Base-by-base conservation (phyloP, 768 basidiomycete genomes). In the Trametes maxima region DNA sequence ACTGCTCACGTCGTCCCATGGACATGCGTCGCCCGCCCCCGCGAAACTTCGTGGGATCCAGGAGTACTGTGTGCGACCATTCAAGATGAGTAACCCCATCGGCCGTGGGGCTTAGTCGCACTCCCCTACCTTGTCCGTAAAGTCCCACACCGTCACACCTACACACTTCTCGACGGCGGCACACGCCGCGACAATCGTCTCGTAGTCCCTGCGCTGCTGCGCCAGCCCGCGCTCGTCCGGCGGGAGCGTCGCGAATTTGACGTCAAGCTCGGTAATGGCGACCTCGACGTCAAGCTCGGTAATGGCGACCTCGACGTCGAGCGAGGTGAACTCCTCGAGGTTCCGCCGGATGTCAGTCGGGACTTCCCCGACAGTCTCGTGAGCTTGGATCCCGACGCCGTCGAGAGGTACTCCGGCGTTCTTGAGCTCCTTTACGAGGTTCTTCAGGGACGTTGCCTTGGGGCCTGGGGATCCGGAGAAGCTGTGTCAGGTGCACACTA, bases 241-340 rank as follows among this genome's bases (percentile, higher is more conserved):
- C 10, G 84, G 85, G 6, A 83, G 73, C 5, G 77, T 78, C 75
- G 84, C 82, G 57, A 63, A 59, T 44, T 84, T 77, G 64, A 84
- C 82, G 68, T 88, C 87, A 44, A 89, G 78, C 68, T 88, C 87
- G 1, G 87, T 89, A 62, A 88, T 80, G 13, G 86, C 86, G n/a
- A 87, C 82, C 63, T 88, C 86, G 45, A 88, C 75, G 44, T 87
- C 86, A n/a, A 89, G 78, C 68, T 88, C 87, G 1, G 87, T 89
- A 62, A 88, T 80, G 13, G 86, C 86, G n/a, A 87, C 82, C 63
- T 88, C 86, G 45, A 88, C 75, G 44, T 87, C 86, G 24, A 87
- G 80, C 14, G 78, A 78, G 12, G 80, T 78, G 65, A 88, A 81
- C 48, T 79, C 75, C 59, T 79, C 69, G 54, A 87, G 73, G 60